Evolutionary conservation across 1,139 yeast species (phyloP).

Genomic region (Blastobotrys capitulatus): DNA sequence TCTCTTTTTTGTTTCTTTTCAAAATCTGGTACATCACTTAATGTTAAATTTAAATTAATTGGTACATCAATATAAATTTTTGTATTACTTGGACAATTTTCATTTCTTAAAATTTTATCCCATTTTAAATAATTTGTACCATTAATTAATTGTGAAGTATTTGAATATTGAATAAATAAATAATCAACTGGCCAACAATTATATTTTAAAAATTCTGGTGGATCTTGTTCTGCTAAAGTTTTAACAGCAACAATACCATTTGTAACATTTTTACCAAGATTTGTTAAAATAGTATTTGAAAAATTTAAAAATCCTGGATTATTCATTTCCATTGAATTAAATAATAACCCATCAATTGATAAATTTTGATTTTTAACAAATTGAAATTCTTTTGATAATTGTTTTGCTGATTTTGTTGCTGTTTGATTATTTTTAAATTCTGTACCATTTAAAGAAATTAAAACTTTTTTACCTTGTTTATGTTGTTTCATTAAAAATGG

Average conservation of each 20-base stretch:
- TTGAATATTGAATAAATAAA: neutral
- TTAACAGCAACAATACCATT: neutral
- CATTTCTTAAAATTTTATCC: neutral
- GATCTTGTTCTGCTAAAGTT: neutral
- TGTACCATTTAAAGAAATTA: neutral
- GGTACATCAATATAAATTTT: neutral
- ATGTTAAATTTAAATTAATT: neutral
- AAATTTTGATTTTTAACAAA: neutral
- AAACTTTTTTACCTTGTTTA: neutral
- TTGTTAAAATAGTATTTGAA: neutral
- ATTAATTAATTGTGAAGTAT: neutral
- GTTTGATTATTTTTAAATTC: neutral
- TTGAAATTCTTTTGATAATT: neutral
- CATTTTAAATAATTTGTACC: neutral
- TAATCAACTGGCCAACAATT: conserved; percentile 1
- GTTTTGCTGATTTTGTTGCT: neutral
- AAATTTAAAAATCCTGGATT: neutral
- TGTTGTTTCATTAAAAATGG: neutral
- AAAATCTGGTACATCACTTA: neutral
- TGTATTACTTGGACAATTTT: neutral
- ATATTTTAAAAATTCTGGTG: neutral
- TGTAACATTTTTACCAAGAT: neutral
- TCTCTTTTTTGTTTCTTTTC: neutral
- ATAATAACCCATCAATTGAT: neutral
- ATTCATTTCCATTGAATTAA: neutral